phyloP scores from a whole-genome alignment of 2,329 filamentous ascomycete species.

The Diaporthe sp. region DNA sequence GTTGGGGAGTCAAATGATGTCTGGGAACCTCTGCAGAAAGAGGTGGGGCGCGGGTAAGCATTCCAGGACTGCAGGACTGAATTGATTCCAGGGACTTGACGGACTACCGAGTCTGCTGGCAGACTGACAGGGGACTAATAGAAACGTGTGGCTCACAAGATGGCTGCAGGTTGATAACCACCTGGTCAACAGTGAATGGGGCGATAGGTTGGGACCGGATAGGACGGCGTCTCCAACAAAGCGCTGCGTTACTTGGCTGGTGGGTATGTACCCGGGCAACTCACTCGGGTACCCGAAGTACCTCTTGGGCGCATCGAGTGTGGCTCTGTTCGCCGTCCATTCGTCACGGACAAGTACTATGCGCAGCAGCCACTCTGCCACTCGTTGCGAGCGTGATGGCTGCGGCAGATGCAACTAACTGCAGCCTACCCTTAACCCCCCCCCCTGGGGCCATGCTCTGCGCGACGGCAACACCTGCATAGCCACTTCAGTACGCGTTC shows the following conservation, averaged over 20 bases:
- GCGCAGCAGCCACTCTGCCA: constrained; percentile 11
- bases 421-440: background rate
- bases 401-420: background rate
- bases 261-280: background rate
- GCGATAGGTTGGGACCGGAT: constrained; percentile 6
- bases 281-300: background rate
- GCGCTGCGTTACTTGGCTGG: constrained; percentile 1
- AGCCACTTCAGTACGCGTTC: constrained; percentile 10
- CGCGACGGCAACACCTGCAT: constrained; percentile 11
- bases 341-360: background rate
- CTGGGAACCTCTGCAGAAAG: constrained; percentile 7
- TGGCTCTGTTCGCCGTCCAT: constrained; percentile 26
- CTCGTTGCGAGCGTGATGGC: background rate
- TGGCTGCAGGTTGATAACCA: constrained; percentile 8
- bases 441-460: background rate
- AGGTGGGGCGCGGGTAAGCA: constrained; percentile 17
- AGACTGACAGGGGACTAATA: constrained; percentile 27
- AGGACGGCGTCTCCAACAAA: constrained; percentile 19
- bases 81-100: background rate
- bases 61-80: background rate
- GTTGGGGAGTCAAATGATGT: constrained; percentile 25
- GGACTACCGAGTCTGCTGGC: background rate
- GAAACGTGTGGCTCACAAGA: constrained; percentile 15
- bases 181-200: constrained; percentile 7
- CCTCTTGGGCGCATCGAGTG: background rate